Evolutionary conservation across 345 rosid genomes (phyloP), one percentile per base, ranked within the genome.

Genomic region (Brassica rapa): DNA sequence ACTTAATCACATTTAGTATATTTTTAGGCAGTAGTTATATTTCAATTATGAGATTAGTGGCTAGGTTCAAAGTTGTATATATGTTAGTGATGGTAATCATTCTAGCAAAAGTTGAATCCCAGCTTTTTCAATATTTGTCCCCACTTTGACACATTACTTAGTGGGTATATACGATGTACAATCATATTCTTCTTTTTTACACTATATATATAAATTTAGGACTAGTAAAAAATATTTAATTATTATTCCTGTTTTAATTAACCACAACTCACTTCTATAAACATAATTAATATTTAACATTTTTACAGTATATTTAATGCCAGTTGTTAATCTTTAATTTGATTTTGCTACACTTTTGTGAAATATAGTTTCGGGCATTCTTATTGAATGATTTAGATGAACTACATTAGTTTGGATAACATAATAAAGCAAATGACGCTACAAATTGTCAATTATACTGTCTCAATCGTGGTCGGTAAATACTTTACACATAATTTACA

Each of bases 51-150:
- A 78, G 29, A 78, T 78, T 57, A 66, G 77, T 72, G 64, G 24
- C 64, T 46, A 67, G 57, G 65, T 67, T 73, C 74, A 16, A 72
- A 59, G 68, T 66, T 66, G 35, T 21, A 66, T 68, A 25, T 27
- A 37, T 57, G 62, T 15, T 60, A 66, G 82, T 67, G 82, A 67
- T 33, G 4, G 77, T 72, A 78, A 78, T 72, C 63, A 78, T 78
- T 72, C 51, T 32, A 59, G 64, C 8, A 65, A 78, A 72, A 78
- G 73, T 46, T 66, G 69, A 66, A 78, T 66, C 77, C 10, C 62
- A 65, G 72, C 77, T 72, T 77, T 75, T 78, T 39, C 70, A 53
- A 71, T 49, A 29, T 37, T 56, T 65, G 68, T 64, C 81, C 81
- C 81, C 76, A 71, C 81, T 69, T 64, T 53, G 49, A 51, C 2